Base-by-base conservation (phyloP, 495 filamentous ascomycete species). In the Aspergillus mulundensis region DNA sequence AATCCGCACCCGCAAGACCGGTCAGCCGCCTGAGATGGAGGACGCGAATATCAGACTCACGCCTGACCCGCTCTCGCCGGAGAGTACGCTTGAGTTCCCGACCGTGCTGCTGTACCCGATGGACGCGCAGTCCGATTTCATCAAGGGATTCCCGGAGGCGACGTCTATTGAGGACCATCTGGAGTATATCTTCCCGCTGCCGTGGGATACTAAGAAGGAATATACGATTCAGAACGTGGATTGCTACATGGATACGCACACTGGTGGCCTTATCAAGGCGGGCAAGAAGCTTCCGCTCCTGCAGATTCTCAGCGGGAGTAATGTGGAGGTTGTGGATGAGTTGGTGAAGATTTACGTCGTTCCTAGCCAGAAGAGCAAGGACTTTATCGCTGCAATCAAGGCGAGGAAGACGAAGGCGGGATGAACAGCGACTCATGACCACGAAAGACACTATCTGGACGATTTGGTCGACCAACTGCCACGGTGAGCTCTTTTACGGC, bases 341-440 rank as follows among this genome's bases (percentile, higher is more conserved):
- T 65, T 97, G 59, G 81, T 97, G 8, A 84, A 75, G 68, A 79
- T 97, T 8, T 86, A 87, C 60, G 83, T 97, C 7, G 79, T 98
- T 25, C 92, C 91, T 0, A 85, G 79, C 62, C 65, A 64, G 7
- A 84, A 82, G 70, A 85, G 83, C 1, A 75, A 73, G 30, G 76
- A 67, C n/a, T 98, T 90, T 81, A 85, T 97, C 28, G 78, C 80
- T 53, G 89, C 95, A 53, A 91, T 89, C 71, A 97, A 95, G 76
- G 77, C 66, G 57, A 79, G 83, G 64, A 89, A 84, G 58, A 47
- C 20, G 15, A 28, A 28, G 25, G 25, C 25, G 4, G 25, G 25
- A 28, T 28, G 25, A 28, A 28, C 25, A 28, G 8, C n/a, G n/a
- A n/a, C n/a, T n/a, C n/a, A n/a, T n/a, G n/a, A n/a, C n/a, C n/a